Base-by-base conservation (phyloP, 495 filamentous ascomycete species). In the Penicillium lagena region DNA sequence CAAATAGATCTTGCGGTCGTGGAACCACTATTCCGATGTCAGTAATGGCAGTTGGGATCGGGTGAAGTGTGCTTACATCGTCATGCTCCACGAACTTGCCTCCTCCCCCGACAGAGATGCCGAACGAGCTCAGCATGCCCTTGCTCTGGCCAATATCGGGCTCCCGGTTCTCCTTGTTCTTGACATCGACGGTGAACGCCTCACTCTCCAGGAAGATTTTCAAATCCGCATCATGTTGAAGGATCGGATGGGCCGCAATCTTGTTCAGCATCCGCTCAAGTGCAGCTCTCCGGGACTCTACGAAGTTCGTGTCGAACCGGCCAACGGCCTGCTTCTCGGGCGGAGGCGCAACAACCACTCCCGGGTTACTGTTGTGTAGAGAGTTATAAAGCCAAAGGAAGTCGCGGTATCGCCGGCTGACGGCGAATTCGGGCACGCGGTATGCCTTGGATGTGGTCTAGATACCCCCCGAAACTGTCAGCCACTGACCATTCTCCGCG, bases 321-420 rank as follows among this genome's bases (percentile, higher is more conserved):
- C 91, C 90, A 37, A 97, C 87, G 10, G 93, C 90, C 67, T 98
- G 94, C 69, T 98, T 98, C 72, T 98, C 93, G 5, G 93, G 93
- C 4, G 93, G 93, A 33, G 93, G 94, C 1, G 93, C 93, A 13
- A 97, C 89, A 44, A 98, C 87, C 34, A 96, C 83, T 38, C 93
- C 93, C 11, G 93, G 93, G 57, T 90, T 96, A 63, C 91, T 97
- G 54, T 78, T 85, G 62, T 96, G 93, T 50, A 98, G 73, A 29
- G 85, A 86, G 46, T 84, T 95, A 57, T 97, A 98, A 14, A 98
- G 83, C 93, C 93, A 98, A 32, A 97, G 70, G 60, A 98, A 97
- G 67, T 98, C 93, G 37, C 93, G 82, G 68, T 96, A 98, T 47
- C 93, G 81, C 46, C 93, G 81, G 52, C 85, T 90, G 47, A 98